Percentiles rank a stretch among this genome's conserved stretches.
Conservation (phyloP, 768 basidiomycete species). For the Trametes meyenii region DNA sequence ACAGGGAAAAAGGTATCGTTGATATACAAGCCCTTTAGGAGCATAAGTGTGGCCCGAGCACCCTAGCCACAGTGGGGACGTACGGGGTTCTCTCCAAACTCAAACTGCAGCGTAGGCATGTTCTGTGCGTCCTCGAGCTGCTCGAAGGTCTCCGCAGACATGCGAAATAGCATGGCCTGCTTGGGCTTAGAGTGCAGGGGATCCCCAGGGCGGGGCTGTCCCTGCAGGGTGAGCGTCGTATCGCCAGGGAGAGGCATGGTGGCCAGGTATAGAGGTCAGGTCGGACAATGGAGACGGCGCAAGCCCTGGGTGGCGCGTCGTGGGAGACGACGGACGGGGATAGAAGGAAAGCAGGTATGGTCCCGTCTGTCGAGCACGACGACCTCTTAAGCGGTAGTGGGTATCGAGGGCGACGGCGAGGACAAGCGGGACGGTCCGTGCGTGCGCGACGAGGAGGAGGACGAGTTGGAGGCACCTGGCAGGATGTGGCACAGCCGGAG, state of each 20-base stretch:
- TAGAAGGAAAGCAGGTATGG: not conserved
- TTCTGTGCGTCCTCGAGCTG: slow-evolving; percentile 56
- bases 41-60: slow-evolving; percentile 3
- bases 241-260: slow-evolving; percentile 68
- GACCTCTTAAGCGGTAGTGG: not conserved
- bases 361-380: not conserved
- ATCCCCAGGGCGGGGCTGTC: slow-evolving; percentile 57
- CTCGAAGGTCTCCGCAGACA: slow-evolving; percentile 73
- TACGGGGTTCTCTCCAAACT: slow-evolving; percentile 65
- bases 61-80: slow-evolving; percentile 24
- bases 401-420: slow-evolving; percentile 2
- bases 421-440: slow-evolving; percentile 1
- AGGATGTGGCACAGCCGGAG: slow-evolving; percentile 18
- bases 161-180: slow-evolving; percentile 74
- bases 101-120: slow-evolving; percentile 53
- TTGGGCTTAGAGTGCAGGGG: slow-evolving; percentile 62
- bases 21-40: slow-evolving; percentile 63
- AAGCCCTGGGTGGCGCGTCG: slow-evolving; percentile 15
- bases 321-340: not conserved
- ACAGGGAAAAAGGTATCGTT: slow-evolving; percentile 67
- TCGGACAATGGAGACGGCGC: not conserved
- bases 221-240: slow-evolving; percentile 58
- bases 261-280: slow-evolving; percentile 1
- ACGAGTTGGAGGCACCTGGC: slow-evolving; percentile 1
- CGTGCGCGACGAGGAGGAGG: not conserved